Percentiles rank a stretch among this genome's conserved stretches.
Conservation (phyloP, 1,284 basidiomycete species). For the Vanrija sp. region DNA sequence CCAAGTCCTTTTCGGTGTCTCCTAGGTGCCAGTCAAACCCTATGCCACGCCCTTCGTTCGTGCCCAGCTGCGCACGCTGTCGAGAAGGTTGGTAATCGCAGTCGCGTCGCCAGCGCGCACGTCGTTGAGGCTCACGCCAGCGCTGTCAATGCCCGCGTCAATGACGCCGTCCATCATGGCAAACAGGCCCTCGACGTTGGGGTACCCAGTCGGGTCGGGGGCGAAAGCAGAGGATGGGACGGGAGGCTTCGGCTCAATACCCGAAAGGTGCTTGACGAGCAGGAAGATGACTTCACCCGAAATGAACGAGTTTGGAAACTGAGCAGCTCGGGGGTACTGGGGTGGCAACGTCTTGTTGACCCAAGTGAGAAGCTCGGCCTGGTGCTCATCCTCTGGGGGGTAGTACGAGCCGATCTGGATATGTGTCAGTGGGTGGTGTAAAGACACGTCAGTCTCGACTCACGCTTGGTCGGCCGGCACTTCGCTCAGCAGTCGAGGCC, state of each 20-base stretch:
- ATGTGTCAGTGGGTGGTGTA: neutral
- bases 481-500: conserved; percentile 24
- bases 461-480: conserved; percentile 3
- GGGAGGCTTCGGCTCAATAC: conserved; percentile 37
- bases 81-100: conserved; percentile 71
- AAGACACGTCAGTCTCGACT: neutral
- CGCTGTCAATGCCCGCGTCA: conserved; percentile 83
- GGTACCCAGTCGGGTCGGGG: conserved; percentile 36
- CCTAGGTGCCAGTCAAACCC: neutral
- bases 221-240: conserved; percentile 40
- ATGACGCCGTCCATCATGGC: conserved; percentile 81
- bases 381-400: conserved; percentile 23
- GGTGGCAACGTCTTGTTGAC: conserved; percentile 73
- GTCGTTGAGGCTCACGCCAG: conserved; percentile 83
- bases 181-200: conserved; percentile 80
- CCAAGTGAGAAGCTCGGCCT: conserved; percentile 69
- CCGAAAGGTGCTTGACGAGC: conserved; percentile 45
- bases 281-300: conserved; percentile 49
- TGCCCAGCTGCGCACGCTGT: conserved; percentile 55
- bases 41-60: conserved; percentile 3
- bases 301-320: conserved; percentile 51
- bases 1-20: too few relatives aligned
- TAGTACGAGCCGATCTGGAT: conserved; percentile 21
- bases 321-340: conserved; percentile 60
- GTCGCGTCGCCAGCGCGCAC: conserved; percentile 70